phyloP scores from a whole-genome alignment of 169 alveolate genomes.

The Cryptosporidium meleagridis region DNA sequence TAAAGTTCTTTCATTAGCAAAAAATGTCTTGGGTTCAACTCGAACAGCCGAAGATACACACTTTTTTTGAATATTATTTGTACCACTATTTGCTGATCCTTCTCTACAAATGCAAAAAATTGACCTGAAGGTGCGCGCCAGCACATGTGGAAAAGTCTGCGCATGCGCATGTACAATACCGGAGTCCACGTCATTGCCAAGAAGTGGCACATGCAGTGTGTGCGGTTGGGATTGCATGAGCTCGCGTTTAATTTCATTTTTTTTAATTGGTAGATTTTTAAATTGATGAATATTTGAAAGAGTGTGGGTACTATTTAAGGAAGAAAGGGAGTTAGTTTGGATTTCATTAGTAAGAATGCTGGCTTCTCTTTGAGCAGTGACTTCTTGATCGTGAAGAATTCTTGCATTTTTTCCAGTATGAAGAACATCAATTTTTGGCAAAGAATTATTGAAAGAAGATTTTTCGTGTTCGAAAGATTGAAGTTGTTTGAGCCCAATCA shows the following conservation, averaged over 20 bases:
- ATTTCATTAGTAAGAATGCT: slow-evolving; percentile 25
- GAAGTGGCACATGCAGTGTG: slow-evolving; percentile 41
- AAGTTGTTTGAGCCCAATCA: not conserved
- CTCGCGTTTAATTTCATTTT: not conserved
- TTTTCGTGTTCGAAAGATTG: not conserved
- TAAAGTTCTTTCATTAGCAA: slow-evolving; percentile 84
- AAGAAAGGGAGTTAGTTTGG: slow-evolving; percentile 14
- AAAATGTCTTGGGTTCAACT: slow-evolving; percentile 86
- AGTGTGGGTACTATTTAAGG: slow-evolving; percentile 27
- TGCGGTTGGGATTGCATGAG: slow-evolving; percentile 2
- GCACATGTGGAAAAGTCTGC: not conserved
- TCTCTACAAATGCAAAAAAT: slow-evolving; percentile 20
- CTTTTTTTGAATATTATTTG: not conserved
- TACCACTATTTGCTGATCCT: not conserved
- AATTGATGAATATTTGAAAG: not conserved
- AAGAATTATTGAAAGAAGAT: slow-evolving; percentile 7
- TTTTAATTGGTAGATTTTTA: not conserved
- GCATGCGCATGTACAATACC: not conserved
- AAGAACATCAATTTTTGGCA: slow-evolving; percentile 54
- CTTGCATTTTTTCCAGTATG: slow-evolving; percentile 70
- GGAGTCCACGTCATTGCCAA: slow-evolving; percentile 18
- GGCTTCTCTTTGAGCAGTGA: slow-evolving; percentile 72
- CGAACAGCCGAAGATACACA: slow-evolving; percentile 79
- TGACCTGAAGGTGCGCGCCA: slow-evolving; percentile 14
- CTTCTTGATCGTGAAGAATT: slow-evolving; percentile 71